Conservation (phyloP, 1,139 yeast genomes). For the Meyerozyma sp. region DNA sequence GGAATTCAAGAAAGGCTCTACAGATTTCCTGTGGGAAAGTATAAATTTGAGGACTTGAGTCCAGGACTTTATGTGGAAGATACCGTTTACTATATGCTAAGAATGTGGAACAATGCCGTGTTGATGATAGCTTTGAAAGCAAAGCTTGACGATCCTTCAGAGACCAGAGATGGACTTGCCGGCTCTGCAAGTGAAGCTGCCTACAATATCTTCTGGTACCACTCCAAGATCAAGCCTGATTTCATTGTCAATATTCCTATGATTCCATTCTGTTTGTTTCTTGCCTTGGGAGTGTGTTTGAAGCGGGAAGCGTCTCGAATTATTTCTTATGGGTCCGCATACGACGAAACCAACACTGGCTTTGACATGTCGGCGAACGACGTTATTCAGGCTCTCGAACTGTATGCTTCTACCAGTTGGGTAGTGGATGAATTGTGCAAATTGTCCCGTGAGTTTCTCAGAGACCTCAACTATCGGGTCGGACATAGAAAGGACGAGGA, state of each 20-base stretch:
- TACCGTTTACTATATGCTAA: constrained; percentile 18
- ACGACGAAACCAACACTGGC: constrained; percentile 3
- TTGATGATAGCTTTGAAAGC: constrained; percentile 23
- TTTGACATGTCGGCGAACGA: constrained; percentile 12
- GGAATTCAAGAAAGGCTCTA: not conserved
- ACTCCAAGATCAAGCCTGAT: constrained; percentile 15
- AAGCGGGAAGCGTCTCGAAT: constrained; percentile 9
- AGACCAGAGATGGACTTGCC: constrained; percentile 21
- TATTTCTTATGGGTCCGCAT: not conserved
- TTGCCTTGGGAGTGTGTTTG: constrained; percentile 16
- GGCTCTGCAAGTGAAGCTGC: constrained; percentile 18
- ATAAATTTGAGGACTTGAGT: not conserved
- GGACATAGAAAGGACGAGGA: constrained; percentile 4
- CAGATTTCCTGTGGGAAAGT: not conserved
- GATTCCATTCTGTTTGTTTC: constrained; percentile 23
- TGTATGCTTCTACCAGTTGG: constrained; percentile 22
- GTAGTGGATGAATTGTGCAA: constrained; percentile 25
- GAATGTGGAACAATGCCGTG: constrained; percentile 23
- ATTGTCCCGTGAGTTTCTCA: constrained; percentile 18
- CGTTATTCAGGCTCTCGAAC: constrained; percentile 16
- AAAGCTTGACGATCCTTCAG: constrained; percentile 19
- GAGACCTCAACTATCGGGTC: constrained; percentile 12
- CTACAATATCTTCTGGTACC: constrained; percentile 22
- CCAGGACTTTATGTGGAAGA: constrained; percentile 12
- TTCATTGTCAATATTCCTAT: constrained; percentile 20